Percentiles rank a stretch among this genome's conserved stretches.
Evolutionary conservation across 495 filamentous ascomycete genomes (phyloP).

Genomic region (Annulohypoxylon nitens): DNA sequence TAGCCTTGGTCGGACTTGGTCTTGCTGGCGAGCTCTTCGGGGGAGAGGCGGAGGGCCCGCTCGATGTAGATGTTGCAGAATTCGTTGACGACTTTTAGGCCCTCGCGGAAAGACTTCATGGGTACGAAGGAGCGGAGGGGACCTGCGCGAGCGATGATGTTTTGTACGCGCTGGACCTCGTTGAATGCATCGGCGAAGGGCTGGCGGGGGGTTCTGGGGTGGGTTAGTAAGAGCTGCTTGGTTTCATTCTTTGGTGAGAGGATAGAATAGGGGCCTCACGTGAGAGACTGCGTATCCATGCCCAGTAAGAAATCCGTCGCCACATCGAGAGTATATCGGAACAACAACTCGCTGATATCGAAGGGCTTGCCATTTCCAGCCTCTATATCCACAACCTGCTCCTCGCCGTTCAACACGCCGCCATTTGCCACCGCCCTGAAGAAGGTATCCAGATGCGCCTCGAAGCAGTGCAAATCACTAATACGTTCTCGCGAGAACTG

Average conservation of each 20-base stretch:
- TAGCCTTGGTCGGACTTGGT: conserved; percentile 76
- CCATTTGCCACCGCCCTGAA: conserved; percentile 69
- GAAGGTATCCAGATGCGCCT: conserved; percentile 77
- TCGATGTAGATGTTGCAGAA: conserved; percentile 83
- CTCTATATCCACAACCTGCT: conserved; percentile 59
- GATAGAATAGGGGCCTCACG: conserved; percentile 44
- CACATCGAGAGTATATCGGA: conserved; percentile 84
- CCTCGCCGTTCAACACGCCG: conserved; percentile 60
- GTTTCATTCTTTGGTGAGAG: neutral
- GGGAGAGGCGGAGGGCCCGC: conserved; percentile 70
- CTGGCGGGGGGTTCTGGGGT: conserved; percentile 53
- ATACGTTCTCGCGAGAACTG: conserved; percentile 88
- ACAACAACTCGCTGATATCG: conserved; percentile 79
- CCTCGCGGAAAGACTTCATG: conserved; percentile 67
- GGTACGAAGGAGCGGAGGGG: conserved; percentile 69
- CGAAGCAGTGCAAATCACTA: conserved; percentile 82
- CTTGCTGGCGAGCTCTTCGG: conserved; percentile 69
- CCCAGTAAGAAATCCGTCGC: conserved; percentile 92
- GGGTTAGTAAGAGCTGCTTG: conserved; percentile 6
- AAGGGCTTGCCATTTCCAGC: conserved; percentile 65
- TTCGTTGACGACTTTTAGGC: conserved; percentile 76
- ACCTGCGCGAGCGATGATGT: conserved; percentile 68
- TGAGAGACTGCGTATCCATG: conserved; percentile 76
- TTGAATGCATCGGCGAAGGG: conserved; percentile 80
- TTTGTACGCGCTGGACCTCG: conserved; percentile 78